Conservation (phyloP, 2,329 filamentous ascomycete species). For the Penicillium brevicompactum region DNA sequence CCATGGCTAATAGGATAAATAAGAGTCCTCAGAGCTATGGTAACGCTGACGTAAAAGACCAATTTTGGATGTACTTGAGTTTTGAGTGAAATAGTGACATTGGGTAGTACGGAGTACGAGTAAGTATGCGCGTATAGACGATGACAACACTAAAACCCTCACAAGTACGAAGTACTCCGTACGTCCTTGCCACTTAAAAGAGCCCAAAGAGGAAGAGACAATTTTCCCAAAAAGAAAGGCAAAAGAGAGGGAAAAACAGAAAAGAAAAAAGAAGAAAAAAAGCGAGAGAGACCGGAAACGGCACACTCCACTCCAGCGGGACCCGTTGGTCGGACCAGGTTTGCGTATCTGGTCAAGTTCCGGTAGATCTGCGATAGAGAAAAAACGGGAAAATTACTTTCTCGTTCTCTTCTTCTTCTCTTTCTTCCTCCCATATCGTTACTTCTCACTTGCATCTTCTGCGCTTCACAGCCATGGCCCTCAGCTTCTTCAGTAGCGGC, state of each 20-base stretch:
- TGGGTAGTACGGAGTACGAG: neutral
- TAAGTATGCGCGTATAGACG: no score
- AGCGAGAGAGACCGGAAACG: constrained; percentile 31
- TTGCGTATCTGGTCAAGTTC: constrained; percentile 46
- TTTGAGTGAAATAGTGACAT: neutral
- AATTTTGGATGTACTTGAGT: neutral
- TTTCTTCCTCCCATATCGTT: constrained; percentile 10
- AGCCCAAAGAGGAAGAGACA: neutral
- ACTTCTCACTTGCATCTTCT: neutral
- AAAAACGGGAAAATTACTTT: constrained; percentile 19
- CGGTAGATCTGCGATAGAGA: constrained; percentile 34
- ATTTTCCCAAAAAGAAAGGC: neutral
- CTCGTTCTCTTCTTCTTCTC: constrained; percentile 17
- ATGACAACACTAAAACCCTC: no score
- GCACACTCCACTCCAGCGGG: constrained; percentile 30
- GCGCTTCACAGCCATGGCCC: constrained; percentile 37
- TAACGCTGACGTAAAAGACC: constrained; percentile 23
- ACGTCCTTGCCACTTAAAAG: no score
- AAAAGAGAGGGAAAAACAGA: neutral
- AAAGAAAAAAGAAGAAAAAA: neutral
- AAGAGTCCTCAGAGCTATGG: neutral
- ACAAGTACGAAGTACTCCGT: no score
- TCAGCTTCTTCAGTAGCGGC: constrained; percentile 48
- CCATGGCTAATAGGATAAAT: neutral
- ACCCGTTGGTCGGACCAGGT: constrained; percentile 47